Conservation (phyloP, 1,139 yeast species). For the Meyerozyma smithsonii region DNA sequence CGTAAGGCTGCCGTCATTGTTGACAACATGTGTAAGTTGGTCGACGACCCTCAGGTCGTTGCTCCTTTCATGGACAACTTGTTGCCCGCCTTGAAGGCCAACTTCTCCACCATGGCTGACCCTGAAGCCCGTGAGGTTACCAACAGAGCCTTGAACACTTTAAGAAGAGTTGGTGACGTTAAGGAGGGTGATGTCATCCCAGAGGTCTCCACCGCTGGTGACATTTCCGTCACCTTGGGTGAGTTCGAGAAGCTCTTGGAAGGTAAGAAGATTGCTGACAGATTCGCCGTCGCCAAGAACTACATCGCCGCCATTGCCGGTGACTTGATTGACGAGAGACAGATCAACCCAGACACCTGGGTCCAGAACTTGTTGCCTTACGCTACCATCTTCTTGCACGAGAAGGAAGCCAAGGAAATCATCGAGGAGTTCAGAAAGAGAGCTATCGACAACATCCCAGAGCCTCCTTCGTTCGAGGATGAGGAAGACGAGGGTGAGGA, state of each 20-base stretch:
- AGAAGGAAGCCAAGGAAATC: slow-evolving; percentile 82
- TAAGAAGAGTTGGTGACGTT: slow-evolving; percentile 98
- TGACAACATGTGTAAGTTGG: slow-evolving; percentile 99
- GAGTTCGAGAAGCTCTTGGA: slow-evolving; percentile 73
- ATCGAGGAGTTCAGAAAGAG: slow-evolving; percentile 94
- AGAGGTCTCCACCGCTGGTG: slow-evolving; percentile 98
- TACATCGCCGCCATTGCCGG: slow-evolving; percentile 97
- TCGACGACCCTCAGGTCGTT: slow-evolving; percentile 99
- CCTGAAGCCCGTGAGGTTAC: slow-evolving; percentile 99
- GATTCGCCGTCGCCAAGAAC: slow-evolving; percentile 72
- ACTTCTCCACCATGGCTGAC: slow-evolving; percentile 95
- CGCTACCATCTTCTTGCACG: slow-evolving; percentile 94
- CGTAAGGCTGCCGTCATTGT: slow-evolving; percentile 99
- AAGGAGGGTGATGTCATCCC: slow-evolving; percentile 86
- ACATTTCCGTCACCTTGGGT: slow-evolving; percentile 76
- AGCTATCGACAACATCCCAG: slow-evolving; percentile 97
- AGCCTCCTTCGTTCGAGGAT: slow-evolving; percentile 92
- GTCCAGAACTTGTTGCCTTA: slow-evolving; percentile 82
- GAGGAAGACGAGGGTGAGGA: slow-evolving; percentile 99
- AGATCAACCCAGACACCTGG: slow-evolving; percentile 92
- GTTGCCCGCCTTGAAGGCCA: slow-evolving; percentile 92
- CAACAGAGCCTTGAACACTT: slow-evolving; percentile 92
- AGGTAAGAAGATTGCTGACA: slow-evolving; percentile 63
- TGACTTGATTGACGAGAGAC: slow-evolving; percentile 97
- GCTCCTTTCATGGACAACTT: slow-evolving; percentile 97